Percentiles rank a stretch among this genome's conserved stretches.
These are phyloP conservation scores for Vigna nakashimae DNA, from an alignment of 306 rosid species.

Conservation along the genomic window DNA sequence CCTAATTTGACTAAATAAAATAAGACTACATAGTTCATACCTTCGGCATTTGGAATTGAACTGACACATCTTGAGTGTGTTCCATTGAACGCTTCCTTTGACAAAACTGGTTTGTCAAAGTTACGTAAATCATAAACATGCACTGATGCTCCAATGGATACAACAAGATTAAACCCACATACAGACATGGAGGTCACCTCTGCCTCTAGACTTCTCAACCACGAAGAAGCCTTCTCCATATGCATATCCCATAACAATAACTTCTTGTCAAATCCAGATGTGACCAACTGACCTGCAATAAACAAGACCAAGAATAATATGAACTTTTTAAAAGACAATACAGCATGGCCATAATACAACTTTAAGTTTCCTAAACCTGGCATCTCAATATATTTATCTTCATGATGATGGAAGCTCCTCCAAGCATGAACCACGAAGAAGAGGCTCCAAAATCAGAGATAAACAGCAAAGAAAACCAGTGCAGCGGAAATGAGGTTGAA, in stretches of 20 bases:
- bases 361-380: not conserved
- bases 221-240: conserved; percentile 47
- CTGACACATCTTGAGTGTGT: conserved; percentile 66
- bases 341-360: not conserved
- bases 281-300: conserved; percentile 71
- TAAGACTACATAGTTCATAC: conserved; percentile 54
- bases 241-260: conserved; percentile 73
- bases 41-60: conserved; percentile 69
- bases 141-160: conserved; percentile 66
- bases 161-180: conserved; percentile 60
- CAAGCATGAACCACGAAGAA: too few relatives aligned
- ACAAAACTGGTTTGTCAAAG: conserved; percentile 57
- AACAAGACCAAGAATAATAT: conserved; percentile 18
- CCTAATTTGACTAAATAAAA: conserved; percentile 17
- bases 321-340: conserved; percentile 15
- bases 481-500: too few relatives aligned
- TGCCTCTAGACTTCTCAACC: conserved; percentile 51
- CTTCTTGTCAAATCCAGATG: conserved; percentile 82
- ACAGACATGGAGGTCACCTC: conserved; percentile 80
- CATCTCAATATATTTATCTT: conserved; percentile 20
- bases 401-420: not conserved
- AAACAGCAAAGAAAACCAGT: too few relatives aligned
- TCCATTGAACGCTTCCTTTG: conserved; percentile 59
- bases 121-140: conserved; percentile 73
- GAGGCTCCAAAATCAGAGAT: too few relatives aligned